Conservation (phyloP, 768 basidiomycete species). For the Rhizopogon sp. region DNA sequence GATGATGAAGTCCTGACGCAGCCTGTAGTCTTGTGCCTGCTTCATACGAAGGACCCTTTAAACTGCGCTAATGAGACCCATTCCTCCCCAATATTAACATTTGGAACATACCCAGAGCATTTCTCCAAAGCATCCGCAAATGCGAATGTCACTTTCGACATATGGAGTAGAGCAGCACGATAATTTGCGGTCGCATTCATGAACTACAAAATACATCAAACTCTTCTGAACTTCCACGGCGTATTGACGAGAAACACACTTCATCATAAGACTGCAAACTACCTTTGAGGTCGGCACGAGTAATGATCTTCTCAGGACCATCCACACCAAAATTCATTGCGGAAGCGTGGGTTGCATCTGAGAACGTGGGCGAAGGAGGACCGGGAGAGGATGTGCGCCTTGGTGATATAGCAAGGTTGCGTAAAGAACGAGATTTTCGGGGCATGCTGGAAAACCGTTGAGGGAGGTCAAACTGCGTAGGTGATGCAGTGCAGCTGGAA, state of each 20-base stretch:
- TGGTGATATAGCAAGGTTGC: conserved; percentile 44
- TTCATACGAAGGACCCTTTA: conserved; percentile 79
- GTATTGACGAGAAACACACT: conserved; percentile 37
- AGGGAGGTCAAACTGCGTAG: conserved; percentile 8
- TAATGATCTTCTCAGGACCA: conserved; percentile 80
- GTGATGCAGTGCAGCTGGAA: conserved; percentile 9
- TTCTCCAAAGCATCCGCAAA: conserved; percentile 86
- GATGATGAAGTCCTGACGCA: conserved; percentile 83
- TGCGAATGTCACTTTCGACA: conserved; percentile 78
- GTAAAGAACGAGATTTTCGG: conserved; percentile 53
- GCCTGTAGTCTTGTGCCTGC: conserved; percentile 80
- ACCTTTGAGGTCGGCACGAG: conserved; percentile 68
- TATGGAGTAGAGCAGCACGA: conserved; percentile 70
- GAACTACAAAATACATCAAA: conserved; percentile 46
- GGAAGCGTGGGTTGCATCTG: conserved; percentile 75
- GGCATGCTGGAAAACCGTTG: conserved; percentile 30
- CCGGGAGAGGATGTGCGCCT: conserved; percentile 43
- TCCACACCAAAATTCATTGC: conserved; percentile 70
- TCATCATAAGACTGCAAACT: conserved; percentile 80
- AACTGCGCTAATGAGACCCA: conserved; percentile 30
- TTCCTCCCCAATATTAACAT: not conserved
- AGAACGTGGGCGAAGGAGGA: conserved; percentile 82
- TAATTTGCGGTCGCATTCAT: conserved; percentile 74
- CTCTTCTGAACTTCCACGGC: not conserved
- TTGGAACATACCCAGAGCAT: conserved; percentile 65